These are phyloP conservation scores for Paramecium sexaurelia DNA, from an alignment of 73 alveolate genomes.

Conservation along the genomic window DNA sequence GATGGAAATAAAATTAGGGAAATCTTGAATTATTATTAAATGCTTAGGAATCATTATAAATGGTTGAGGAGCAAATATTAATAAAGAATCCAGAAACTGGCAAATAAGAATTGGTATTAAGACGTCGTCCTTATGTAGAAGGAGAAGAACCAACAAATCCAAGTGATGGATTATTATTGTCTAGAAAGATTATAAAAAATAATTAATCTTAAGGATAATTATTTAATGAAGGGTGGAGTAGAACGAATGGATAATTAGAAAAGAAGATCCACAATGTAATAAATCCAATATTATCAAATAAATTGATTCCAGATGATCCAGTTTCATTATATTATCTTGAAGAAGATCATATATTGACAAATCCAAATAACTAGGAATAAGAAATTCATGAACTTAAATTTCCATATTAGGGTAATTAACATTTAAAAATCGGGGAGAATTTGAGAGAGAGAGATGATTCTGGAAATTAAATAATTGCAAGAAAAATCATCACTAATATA, in stretches of 20 bases:
- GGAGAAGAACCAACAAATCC: background rate
- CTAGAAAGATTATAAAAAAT: background rate
- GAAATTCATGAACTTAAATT: constrained; percentile 14
- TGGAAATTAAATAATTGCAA: background rate
- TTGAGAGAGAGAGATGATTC: constrained; percentile 22
- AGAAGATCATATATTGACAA: background rate
- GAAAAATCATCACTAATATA: background rate
- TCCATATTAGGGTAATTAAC: background rate
- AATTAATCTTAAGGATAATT: background rate
- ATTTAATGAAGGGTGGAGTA: constrained; percentile 10
- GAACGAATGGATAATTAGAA: background rate
- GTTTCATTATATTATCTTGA: background rate
- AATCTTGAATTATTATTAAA: background rate
- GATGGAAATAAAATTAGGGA: background rate
- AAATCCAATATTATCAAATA: background rate
- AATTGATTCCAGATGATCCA: constrained; percentile 23
- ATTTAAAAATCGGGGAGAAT: background rate
- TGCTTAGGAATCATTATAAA: background rate
- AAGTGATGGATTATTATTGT: background rate
- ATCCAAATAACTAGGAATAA: background rate
- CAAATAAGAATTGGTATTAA: background rate
- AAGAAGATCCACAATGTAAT: background rate
- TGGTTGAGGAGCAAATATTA: background rate
- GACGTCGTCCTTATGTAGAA: constrained; percentile 26
- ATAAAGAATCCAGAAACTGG: background rate